These are phyloP conservation scores for Aspergillus bombycis DNA, from an alignment of 2,329 filamentous ascomycete species.

Conservation along the genomic window DNA sequence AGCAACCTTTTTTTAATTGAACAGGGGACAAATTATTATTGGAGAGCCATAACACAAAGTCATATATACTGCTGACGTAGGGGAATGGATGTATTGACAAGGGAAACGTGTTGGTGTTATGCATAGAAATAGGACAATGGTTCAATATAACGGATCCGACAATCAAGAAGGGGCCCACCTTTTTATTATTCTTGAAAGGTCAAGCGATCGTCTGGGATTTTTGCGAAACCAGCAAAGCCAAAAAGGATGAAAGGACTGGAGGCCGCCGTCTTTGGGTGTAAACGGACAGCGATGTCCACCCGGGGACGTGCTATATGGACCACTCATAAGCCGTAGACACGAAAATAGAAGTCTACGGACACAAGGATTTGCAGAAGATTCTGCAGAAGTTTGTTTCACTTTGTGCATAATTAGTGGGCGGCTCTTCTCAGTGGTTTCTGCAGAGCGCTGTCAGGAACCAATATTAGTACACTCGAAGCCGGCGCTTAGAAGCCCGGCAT, in stretches of 20 bases:
- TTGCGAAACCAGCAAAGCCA: background rate
- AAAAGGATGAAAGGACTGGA: background rate
- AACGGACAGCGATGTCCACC: background rate
- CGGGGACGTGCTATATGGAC: background rate
- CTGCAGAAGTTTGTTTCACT: slow-evolving; percentile 28
- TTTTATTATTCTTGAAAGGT: slow-evolving; percentile 11
- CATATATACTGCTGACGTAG: slow-evolving; percentile 21
- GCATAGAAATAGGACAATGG: slow-evolving; percentile 21
- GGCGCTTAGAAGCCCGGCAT: slow-evolving; percentile 31
- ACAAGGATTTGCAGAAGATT: background rate
- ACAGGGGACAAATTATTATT: slow-evolving; percentile 18
- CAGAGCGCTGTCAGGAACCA: slow-evolving; percentile 27
- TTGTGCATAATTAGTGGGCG: slow-evolving; percentile 20
- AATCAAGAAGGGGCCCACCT: slow-evolving; percentile 4
- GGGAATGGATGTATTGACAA: slow-evolving; percentile 6
- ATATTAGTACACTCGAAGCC: slow-evolving; percentile 25
- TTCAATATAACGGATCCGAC: slow-evolving; percentile 7
- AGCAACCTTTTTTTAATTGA: slow-evolving; percentile 14
- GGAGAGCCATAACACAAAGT: slow-evolving; percentile 18
- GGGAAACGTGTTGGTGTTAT: slow-evolving; percentile 16
- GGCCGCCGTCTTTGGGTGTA: background rate
- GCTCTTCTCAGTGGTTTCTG: slow-evolving; percentile 20
- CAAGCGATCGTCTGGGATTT: background rate
- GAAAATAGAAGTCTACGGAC: background rate
- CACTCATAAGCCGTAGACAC: background rate